Conservation (phyloP, 2,329 filamentous ascomycete species). For the Amphichorda felina region DNA sequence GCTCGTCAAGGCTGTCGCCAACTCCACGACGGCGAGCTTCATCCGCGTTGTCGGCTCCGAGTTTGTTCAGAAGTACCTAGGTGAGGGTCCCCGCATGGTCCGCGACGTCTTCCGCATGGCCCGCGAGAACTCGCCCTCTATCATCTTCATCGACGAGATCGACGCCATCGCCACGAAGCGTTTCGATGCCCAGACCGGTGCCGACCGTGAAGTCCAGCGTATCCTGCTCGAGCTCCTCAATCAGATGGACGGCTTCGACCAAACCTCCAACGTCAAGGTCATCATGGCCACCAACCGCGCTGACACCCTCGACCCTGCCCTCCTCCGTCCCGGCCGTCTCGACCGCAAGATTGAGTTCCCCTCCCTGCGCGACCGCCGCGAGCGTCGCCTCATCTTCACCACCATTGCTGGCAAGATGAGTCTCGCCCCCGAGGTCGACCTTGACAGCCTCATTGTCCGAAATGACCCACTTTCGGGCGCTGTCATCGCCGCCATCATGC, state of each 20-base stretch:
- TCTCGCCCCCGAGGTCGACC: slow-evolving; percentile 86
- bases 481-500: slow-evolving; percentile 97
- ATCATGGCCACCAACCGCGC: slow-evolving; percentile 99
- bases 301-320: slow-evolving; percentile 88
- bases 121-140: slow-evolving; percentile 91
- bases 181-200: slow-evolving; percentile 96
- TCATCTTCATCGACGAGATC: slow-evolving; percentile 99
- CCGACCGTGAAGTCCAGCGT: slow-evolving; percentile 95
- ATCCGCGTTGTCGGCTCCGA: slow-evolving; percentile 97
- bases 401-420: slow-evolving; percentile 99
- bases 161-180: slow-evolving; percentile 98
- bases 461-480: slow-evolving; percentile 94
- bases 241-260: slow-evolving; percentile 99
- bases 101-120: slow-evolving; percentile 99
- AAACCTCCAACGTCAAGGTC: slow-evolving; percentile 98
- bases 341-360: slow-evolving; percentile 99
- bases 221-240: slow-evolving; percentile 95
- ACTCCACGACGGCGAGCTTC: slow-evolving; percentile 95
- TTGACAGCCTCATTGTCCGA: slow-evolving; percentile 90
- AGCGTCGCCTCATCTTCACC: slow-evolving; percentile 90
- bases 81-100: slow-evolving; percentile 96
- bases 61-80: slow-evolving; percentile 97
- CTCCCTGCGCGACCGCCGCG: slow-evolving; percentile 82
- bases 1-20: slow-evolving; percentile 96
- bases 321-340: slow-evolving; percentile 86